Conservation (phyloP, 352 stramenopile species). For the Globisporangium paddicum region DNA sequence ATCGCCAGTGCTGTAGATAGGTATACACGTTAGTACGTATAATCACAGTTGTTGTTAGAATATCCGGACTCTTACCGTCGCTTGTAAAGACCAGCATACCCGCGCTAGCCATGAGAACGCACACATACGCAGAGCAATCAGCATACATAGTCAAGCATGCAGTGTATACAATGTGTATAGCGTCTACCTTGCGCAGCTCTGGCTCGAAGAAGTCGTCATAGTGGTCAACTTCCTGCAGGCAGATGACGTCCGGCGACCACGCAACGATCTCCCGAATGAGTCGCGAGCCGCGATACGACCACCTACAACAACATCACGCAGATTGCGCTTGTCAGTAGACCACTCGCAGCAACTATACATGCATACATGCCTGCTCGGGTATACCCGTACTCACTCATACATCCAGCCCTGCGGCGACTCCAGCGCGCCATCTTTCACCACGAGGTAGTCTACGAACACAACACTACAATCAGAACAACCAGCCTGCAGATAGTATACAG, state of each 20-base stretch:
- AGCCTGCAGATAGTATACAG: not conserved
- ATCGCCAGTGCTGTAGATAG: constrained; percentile 41
- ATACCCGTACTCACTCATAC: constrained; percentile 32
- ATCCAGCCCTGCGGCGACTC: constrained; percentile 29
- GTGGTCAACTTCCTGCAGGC: constrained; percentile 71
- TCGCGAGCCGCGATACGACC: constrained; percentile 38
- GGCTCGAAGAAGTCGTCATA: constrained; percentile 69
- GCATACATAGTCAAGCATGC: not conserved
- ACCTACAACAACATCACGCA: constrained; percentile 14
- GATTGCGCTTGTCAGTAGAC: not conserved
- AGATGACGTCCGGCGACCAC: constrained; percentile 47
- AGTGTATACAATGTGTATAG: not conserved
- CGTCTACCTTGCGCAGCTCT: constrained; percentile 35
- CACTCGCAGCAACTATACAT: not conserved
- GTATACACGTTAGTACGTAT: not conserved
- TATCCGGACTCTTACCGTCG: constrained; percentile 30
- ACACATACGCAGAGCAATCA: not conserved
- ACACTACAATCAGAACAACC: not conserved
- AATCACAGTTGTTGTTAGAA: no score
- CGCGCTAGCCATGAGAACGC: constrained; percentile 14
- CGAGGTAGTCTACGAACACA: constrained; percentile 52
- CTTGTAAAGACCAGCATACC: constrained; percentile 54
- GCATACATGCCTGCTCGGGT: not conserved
- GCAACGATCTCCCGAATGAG: constrained; percentile 50
- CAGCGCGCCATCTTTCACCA: constrained; percentile 21